Base-by-base conservation (phyloP, 345 rosid genomes). In the Arabis hirsuta region DNA sequence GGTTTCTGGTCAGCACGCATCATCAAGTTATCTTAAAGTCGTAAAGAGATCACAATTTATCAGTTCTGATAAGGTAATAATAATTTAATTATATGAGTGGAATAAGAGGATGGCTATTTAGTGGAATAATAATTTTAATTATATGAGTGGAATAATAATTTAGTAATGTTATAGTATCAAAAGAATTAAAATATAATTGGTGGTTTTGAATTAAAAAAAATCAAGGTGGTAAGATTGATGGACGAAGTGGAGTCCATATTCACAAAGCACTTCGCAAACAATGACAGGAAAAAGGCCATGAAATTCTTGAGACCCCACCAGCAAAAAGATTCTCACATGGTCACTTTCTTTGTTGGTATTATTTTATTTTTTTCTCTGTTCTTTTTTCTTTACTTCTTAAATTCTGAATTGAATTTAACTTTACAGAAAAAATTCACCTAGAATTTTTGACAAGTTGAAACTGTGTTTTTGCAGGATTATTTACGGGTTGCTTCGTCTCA, bases 221-320 rank as follows among this genome's bases (percentile, higher is more conserved):
- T 3, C 50, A 77, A 95, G 98, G 88, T 86, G 72, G 94, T 92
- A 6, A 86, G 88, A 77, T 82, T 90, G 26, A 96, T 90, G 97
- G 99, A 96, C 59, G 99, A 96, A 80, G 98, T 92, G 91, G 99
- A 96, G 83, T 86, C 91, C 85, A 77, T 87, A 66, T 92, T 96
- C 85, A 92, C 98, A 82, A 85, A 86, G 91, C 90, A 90, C 89
- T 92, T 96, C 80, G 87, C 97, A 71, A 92, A 73, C 84, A 87
- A 86, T 82, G 98, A 96, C 84, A 87, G 99, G 66, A 96, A 92
- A 80, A 96, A 81, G 76, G 94, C 99, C 11, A 96, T 96, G 99
- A 92, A 96, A 64, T 96, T 88, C 84, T 78, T 96, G 74, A 88
- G 79, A 79, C 98, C 99, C 11, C 97, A 84, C 70, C 92, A 86